Conservation (phyloP, 148 eudicot species). For the Silene latifolia region DNA sequence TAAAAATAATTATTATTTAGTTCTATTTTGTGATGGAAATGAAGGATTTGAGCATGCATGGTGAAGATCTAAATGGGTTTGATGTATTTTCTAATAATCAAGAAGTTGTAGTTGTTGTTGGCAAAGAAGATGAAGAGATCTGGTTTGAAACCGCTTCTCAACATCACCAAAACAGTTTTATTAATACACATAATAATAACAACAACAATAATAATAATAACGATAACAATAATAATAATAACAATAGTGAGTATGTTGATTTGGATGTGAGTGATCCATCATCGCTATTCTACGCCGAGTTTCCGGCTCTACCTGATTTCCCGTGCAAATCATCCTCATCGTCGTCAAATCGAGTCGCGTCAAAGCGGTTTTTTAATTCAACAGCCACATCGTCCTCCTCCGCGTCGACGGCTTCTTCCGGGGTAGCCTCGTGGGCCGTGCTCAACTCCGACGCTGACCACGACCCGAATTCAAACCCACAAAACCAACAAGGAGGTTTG, state of each 20-base stretch:
- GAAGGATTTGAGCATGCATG: conserved; percentile 30
- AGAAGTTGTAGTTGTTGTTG: conserved; percentile 21
- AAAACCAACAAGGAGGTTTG: neutral
- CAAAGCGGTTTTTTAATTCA: conserved; percentile 10
- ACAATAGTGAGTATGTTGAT: conserved; percentile 12
- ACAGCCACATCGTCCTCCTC: conserved; percentile 40
- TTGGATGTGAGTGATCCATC: conserved; percentile 36
- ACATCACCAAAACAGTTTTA: neutral
- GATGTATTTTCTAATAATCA: conserved; percentile 17
- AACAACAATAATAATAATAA: neutral
- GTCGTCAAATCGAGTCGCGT: conserved; percentile 40
- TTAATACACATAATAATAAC: neutral
- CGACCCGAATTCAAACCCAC: conserved; percentile 5
- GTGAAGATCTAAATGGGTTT: conserved; percentile 23
- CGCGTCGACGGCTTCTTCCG: conserved; percentile 43
- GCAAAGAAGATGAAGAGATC: conserved; percentile 32
- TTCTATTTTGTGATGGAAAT: conserved; percentile 13
- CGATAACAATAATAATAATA: neutral
- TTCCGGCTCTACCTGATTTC: conserved; percentile 74
- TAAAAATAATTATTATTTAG: neutral
- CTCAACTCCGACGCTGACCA: conserved; percentile 45
- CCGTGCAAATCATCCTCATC: conserved; percentile 87
- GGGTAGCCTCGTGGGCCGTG: conserved; percentile 51
- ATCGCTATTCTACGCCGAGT: conserved; percentile 57
- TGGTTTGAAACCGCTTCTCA: conserved; percentile 37